A percentile compares a stretch with the other conserved stretches of the same genome.
phyloP scores from a whole-genome alignment of 2,329 filamentous ascomycete genomes.

The Penicillium digitatum region DNA sequence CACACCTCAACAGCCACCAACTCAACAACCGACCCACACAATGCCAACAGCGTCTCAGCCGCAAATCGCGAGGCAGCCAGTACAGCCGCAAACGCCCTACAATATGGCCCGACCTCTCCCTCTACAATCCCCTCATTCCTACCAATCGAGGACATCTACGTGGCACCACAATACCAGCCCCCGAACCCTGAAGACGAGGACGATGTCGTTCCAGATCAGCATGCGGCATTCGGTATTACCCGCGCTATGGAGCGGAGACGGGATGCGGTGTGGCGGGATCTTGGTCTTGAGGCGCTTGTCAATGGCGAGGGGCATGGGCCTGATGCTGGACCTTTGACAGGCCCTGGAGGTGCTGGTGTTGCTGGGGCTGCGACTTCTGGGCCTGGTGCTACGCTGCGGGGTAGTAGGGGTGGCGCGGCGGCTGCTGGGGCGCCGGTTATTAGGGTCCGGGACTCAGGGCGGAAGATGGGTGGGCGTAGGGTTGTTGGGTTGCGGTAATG shows the following conservation, averaged over 20 bases:
- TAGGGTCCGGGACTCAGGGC: slow-evolving; percentile 29
- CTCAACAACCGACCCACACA: background rate
- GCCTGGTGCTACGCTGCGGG: slow-evolving; percentile 18
- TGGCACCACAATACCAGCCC: slow-evolving; percentile 58
- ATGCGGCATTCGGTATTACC: slow-evolving; percentile 64
- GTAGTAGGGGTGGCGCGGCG: slow-evolving; percentile 19
- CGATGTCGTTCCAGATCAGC: slow-evolving; percentile 63
- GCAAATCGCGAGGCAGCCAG: slow-evolving; percentile 1
- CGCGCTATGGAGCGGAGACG: slow-evolving; percentile 55
- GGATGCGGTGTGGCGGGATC: slow-evolving; percentile 57
- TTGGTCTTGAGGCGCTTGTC: slow-evolving; percentile 53
- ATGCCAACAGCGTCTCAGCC: background rate
- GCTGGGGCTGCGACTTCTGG: slow-evolving; percentile 13
- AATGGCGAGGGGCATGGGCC: slow-evolving; percentile 27
- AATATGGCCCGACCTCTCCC: slow-evolving; percentile 31
- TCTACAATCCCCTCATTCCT: slow-evolving; percentile 42
- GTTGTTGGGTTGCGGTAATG: slow-evolving; percentile 31
- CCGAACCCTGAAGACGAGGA: slow-evolving; percentile 65
- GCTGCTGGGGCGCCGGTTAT: slow-evolving; percentile 17
- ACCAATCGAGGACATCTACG: slow-evolving; percentile 58
- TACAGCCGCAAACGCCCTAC: slow-evolving; percentile 15
- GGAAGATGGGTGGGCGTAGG: slow-evolving; percentile 39
- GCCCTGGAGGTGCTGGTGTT: slow-evolving; percentile 23
- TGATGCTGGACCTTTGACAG: slow-evolving; percentile 9
- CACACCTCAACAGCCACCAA: slow-evolving; percentile 31